Base-by-base conservation (phyloP, 768 basidiomycete genomes). In the Dioszegia hungarica region DNA sequence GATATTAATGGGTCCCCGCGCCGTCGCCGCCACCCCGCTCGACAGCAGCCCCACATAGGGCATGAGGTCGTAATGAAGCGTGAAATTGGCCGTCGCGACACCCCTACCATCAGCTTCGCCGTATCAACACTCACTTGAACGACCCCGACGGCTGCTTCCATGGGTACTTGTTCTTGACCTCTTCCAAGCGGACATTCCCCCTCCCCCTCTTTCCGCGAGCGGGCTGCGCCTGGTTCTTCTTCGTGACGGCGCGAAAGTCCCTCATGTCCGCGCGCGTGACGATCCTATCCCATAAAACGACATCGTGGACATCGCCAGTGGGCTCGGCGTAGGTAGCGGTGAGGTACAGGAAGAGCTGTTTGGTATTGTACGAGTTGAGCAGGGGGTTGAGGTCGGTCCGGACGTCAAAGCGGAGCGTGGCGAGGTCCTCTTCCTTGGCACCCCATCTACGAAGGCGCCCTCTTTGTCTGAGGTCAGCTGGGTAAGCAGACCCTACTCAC, bases 281-380 rank as follows among this genome's bases (percentile, higher is more conserved):
- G 37, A 69, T 69, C 43, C 66, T 52, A 48, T 72, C 70, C 70
- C 70, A 72, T 2, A 72, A 34, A 3, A 69, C 70, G 12, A 72
- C 70, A 14, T 72, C 65, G 48, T 72, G 70, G 1, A 29, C 12
- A 28, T 45, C 47, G n/a, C 53, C 52, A 2, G 50, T 56, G 12
- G 38, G 49, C n/a, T 66, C 70, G 39, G 47, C 43, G 28, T 69
- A 69, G 4, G 59, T 33, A 15, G 70, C 70, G 11, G 68, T 69
- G 0, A 72, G 56, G 46, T 72, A 67, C 25, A 72, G 54, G 56
- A 72, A 69, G 2, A 72, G 56, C 38, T 72, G 70, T 57, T 72
- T 72, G 22, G 70, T 72, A 46, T 72, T 72, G 56, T 67, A 72
- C 12, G 70, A 69, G 58, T 65, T 67, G 22, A 72, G 61, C 9